Base-by-base conservation (phyloP, 352 stramenopile species). In the Phytophthora pini region DNA sequence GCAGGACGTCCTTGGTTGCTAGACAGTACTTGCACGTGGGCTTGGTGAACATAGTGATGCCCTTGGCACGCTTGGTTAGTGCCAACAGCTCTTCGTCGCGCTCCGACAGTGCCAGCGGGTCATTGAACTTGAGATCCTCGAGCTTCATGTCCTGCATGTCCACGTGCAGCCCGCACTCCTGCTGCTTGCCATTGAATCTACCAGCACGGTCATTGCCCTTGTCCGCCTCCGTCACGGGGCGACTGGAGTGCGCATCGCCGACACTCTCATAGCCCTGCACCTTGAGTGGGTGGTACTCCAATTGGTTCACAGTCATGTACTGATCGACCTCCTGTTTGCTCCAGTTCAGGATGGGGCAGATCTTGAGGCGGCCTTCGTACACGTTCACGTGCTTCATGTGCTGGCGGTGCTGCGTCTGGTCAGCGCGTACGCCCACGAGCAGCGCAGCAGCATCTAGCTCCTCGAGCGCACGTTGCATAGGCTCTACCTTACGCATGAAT, bases 211-310 rank as follows among this genome's bases (percentile, higher is more conserved):
- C 82, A 60, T 96, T 89, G 27, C 73, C 79, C 29, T 73, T 63
- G 57, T 92, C 82, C 3, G 53, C 79, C 0, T 77, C 82, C 0
- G 82, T 84, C 46, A 96, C 82, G 2, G 85, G 85, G n/a, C 85
- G 85, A 56, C 84, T 94, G 38, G 87, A 96, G 74, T 96, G 87
- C 10, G 77, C 80, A 48, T 96, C 88, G 22, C 88, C 88, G 26
- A 96, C 84, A 27, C 85, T 94, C 36, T 82, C 84, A 63, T 95
- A 96, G 20, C 85, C 87, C 44, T 92, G 70, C 0, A 76, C 80
- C 63, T 95, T 93, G 39, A 96, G 82, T n/a, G 88, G 88, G 56
- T 96, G 88, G 63, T 89, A 92, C 53, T 88, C 81, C 46, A 96
- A 73, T 32, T 84, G 57, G 56, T 92, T 74, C 6, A 31, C 54